Conservation (phyloP, 2,329 filamentous ascomycete genomes). For the Colletotrichum sp. region DNA sequence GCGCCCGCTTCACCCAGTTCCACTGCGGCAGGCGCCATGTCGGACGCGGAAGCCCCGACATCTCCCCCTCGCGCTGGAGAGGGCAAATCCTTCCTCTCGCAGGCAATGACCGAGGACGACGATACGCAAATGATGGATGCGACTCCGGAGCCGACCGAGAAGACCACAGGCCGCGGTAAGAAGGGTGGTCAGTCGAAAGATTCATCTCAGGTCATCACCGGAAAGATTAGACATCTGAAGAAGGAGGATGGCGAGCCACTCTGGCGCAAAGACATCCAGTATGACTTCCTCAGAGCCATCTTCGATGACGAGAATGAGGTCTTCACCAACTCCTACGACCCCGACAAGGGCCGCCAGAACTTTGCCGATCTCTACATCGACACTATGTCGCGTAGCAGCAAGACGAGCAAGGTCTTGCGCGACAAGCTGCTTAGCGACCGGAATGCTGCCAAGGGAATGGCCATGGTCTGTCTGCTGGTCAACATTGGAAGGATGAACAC, state of each 20-base stretch:
- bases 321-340: slow-evolving; percentile 92
- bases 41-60: slow-evolving; percentile 51
- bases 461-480: slow-evolving; percentile 97
- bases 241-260: slow-evolving; percentile 88
- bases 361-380: slow-evolving; percentile 99
- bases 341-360: slow-evolving; percentile 62
- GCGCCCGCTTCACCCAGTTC: slow-evolving; percentile 44
- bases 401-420: slow-evolving; percentile 97
- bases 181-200: slow-evolving; percentile 40
- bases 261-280: slow-evolving; percentile 88
- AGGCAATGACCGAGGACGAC: slow-evolving; percentile 52
- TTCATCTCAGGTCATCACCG: slow-evolving; percentile 46
- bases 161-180: slow-evolving; percentile 37
- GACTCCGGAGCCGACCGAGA: slow-evolving; percentile 49
- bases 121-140: slow-evolving; percentile 40
- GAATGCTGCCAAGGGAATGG: slow-evolving; percentile 94
- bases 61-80: slow-evolving; percentile 46
- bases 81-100: slow-evolving; percentile 52
- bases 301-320: slow-evolving; percentile 77
- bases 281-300: slow-evolving; percentile 80
- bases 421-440: slow-evolving; percentile 95
- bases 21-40: slow-evolving; percentile 38
- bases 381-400: slow-evolving; percentile 97
- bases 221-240: slow-evolving; percentile 84
- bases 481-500: slow-evolving; percentile 99